Percentiles rank a stretch among this genome's conserved stretches.
Conservation (phyloP, 2,329 filamentous ascomycete species). For the Thelonectria olida region DNA sequence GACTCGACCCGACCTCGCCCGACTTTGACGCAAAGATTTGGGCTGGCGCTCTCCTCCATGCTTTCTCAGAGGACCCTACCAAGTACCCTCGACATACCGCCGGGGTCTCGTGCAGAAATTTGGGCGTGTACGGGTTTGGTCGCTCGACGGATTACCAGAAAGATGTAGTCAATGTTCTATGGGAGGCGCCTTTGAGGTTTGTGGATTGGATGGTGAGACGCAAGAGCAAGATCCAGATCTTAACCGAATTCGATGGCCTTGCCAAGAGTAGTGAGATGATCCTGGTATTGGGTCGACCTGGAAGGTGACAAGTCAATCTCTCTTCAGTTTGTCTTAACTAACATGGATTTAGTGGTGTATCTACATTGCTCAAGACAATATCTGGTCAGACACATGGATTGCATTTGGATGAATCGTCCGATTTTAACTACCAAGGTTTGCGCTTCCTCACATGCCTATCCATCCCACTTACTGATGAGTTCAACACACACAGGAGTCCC, state of each 20-base stretch:
- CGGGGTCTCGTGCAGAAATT: slow-evolving; percentile 23
- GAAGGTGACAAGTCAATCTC: slow-evolving; percentile 21
- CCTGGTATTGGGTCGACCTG: slow-evolving; percentile 27
- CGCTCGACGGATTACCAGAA: slow-evolving; percentile 24
- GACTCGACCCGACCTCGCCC: slow-evolving; percentile 24
- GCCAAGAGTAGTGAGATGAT: slow-evolving; percentile 27
- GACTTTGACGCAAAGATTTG: slow-evolving; percentile 21
- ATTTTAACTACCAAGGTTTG: slow-evolving; percentile 28
- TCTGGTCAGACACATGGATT: slow-evolving; percentile 25
- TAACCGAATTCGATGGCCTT: slow-evolving; percentile 26
- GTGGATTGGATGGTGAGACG: slow-evolving; percentile 6
- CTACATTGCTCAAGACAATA: slow-evolving; percentile 27
- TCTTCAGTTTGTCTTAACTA: neutral
- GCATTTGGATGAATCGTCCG: slow-evolving; percentile 16
- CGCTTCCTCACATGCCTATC: neutral
- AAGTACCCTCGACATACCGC: slow-evolving; percentile 28
- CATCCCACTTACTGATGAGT: neutral
- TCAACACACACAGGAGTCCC: slow-evolving; percentile 21
- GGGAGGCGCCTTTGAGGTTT: slow-evolving; percentile 12
- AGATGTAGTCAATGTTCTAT: slow-evolving; percentile 22
- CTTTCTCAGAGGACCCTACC: slow-evolving; percentile 26
- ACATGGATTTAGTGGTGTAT: slow-evolving; percentile 17
- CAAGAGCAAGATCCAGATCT: slow-evolving; percentile 23
- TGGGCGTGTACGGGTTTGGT: slow-evolving; percentile 24
- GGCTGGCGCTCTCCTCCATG: slow-evolving; percentile 23